Conservation (phyloP, 805 yeast genomes). For the Sungouiella blattae region DNA sequence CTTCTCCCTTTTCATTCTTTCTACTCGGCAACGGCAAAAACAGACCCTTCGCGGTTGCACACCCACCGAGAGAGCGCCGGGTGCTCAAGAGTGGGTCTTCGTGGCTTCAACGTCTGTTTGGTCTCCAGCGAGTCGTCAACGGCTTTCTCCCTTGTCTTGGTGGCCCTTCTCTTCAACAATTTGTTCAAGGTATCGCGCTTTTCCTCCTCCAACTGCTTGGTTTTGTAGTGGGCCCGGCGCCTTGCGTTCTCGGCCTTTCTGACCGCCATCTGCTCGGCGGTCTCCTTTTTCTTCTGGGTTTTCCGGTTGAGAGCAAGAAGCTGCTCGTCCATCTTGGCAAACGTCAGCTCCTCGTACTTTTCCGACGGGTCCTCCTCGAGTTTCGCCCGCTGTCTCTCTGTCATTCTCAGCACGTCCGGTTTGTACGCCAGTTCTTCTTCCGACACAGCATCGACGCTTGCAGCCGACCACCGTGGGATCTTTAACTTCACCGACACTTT, state of each 20-base stretch:
- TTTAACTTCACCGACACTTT: constrained; percentile 13
- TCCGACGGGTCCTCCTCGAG: constrained; percentile 25
- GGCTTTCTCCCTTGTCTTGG: constrained; percentile 50
- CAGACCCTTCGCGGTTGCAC: constrained; percentile 18
- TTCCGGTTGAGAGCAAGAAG: constrained; percentile 26
- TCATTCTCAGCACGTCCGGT: constrained; percentile 48
- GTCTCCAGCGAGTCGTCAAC: constrained; percentile 25
- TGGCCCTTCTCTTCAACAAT: constrained; percentile 78
- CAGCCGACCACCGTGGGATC: constrained; percentile 10
- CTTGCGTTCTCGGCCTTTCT: constrained; percentile 86
- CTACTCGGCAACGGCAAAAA: constrained; percentile 7
- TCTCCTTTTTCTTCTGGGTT: constrained; percentile 47
- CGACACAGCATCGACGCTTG: constrained; percentile 19
- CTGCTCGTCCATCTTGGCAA: constrained; percentile 28
- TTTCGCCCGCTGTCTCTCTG: constrained; percentile 54
- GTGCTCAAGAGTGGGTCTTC: constrained; percentile 44
- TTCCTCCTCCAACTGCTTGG: constrained; percentile 83
- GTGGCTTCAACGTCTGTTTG: constrained; percentile 23
- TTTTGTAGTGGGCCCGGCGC: constrained; percentile 79
- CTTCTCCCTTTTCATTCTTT: too few species aligned
- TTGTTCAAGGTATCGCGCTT: constrained; percentile 89
- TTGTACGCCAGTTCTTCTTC: constrained; percentile 45
- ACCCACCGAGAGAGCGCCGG: constrained; percentile 44
- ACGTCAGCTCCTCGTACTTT: constrained; percentile 17
- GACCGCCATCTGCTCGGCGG: constrained; percentile 80